Base-by-base conservation (phyloP, 306 rosid species). In the Mimosa pudica region DNA sequence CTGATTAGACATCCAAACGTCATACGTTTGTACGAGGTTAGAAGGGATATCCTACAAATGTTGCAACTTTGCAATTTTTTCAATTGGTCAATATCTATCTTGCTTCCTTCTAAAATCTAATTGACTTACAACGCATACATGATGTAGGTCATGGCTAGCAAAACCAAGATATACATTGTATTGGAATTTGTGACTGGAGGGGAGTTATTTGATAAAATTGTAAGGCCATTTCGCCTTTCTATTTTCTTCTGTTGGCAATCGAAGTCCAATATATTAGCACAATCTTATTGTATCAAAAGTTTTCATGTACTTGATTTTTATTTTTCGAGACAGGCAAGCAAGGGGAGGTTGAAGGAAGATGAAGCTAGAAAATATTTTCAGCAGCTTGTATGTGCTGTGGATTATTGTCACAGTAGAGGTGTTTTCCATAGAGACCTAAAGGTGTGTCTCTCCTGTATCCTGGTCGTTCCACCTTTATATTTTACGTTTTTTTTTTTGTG, bases 321-420 rank as follows among this genome's bases (percentile, higher is more conserved):
- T 67, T 77, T 54, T 80, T 41, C 63, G 83, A 74, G 57, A 49
- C 85, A 95, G 98, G 86, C 97, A 73, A 89, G 90, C 85, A 90
- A 57, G 11, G 98, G 98, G 77, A 91, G 96, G 85, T 62, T 92
- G 84, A 95, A 90, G 81, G 98, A 95, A 87, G 98, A 92, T 68
- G 98, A 92, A 82, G 98, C 94, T 62, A 91, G 98, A 79, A 92
- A 91, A 78, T 95, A 89, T 75, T 95, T 95, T 83, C 98, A 95
- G 86, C 96, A 92, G 85, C 98, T 95, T 67, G 88, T 92, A 66
- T 89, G 91, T 83, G 98, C 98, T 12, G 98, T 92, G 81, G 98
- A 91, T 84, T 95, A 95, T 73, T 92, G 98, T 84, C 98, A 95
- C 76, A 92, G 98, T 81, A 89, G 98, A 89, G 96, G 98, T 73